Percentiles rank a stretch among this genome's conserved stretches.
Evolutionary conservation across 2,329 filamentous ascomycete species (phyloP).

Genomic region (Neonectria hederae): DNA sequence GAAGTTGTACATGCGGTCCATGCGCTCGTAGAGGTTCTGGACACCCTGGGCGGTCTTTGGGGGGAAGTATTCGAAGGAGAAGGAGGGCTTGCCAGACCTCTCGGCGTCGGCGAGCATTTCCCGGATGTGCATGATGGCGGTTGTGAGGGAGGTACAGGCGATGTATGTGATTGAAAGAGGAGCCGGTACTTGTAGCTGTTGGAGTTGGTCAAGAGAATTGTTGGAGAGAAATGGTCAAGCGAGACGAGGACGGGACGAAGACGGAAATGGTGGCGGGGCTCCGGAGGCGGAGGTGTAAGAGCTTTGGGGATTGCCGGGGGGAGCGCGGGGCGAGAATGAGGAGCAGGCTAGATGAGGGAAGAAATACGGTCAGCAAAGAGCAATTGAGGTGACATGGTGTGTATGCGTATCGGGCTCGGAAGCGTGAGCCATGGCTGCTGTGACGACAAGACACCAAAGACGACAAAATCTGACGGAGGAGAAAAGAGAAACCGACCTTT

Average conservation of each 20-base stretch:
- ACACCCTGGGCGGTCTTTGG: conserved; percentile 98
- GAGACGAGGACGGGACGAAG: not conserved
- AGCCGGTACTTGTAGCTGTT: not conserved
- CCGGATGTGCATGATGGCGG: conserved; percentile 87
- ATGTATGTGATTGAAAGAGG: not conserved
- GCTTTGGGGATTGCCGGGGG: conserved; percentile 16
- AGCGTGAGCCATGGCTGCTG: not conserved
- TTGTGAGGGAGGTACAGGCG: conserved; percentile 1
- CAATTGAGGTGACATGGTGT: conserved; percentile 11
- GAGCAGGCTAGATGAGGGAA: not conserved
- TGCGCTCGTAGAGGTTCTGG: conserved; percentile 98
- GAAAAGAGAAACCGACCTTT: conserved; percentile 2
- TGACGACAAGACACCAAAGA: not conserved
- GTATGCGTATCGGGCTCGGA: not conserved
- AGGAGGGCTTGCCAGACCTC: conserved; percentile 81
- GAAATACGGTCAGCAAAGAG: conserved; percentile 4
- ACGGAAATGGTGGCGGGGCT: conserved; percentile 1
- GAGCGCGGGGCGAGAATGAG: conserved; percentile 1
- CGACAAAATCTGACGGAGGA: not conserved
- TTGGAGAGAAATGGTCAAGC: not conserved
- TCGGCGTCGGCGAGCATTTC: conserved; percentile 88
- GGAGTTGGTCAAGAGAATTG: not conserved
- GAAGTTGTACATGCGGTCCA: conserved; percentile 97
- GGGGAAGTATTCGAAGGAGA: conserved; percentile 99
- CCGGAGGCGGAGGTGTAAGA: conserved; percentile 3